Conservation (phyloP, 83 land plant genomes). For the Picea abies region DNA sequence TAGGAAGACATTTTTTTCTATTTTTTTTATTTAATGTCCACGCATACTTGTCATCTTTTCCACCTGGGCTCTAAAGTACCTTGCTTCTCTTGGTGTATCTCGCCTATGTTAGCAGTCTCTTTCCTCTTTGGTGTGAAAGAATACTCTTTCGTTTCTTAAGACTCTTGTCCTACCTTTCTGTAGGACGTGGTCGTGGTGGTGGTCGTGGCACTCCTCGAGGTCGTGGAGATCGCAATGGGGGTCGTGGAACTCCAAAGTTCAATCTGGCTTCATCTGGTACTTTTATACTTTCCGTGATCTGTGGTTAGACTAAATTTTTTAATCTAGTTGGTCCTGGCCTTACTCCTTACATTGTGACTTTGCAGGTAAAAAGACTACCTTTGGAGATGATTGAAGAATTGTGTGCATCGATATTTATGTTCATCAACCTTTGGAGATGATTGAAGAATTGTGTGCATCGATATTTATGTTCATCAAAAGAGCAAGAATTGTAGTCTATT, state of each 20-base stretch:
- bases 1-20: too few species aligned
- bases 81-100: background rate
- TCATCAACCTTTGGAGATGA: background rate
- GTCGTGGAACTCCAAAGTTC: background rate
- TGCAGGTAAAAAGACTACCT: conserved; percentile 11
- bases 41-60: too few species aligned
- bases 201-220: background rate
- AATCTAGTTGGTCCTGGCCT: background rate
- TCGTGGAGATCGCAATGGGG: conserved; percentile 7
- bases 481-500: background rate
- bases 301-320: background rate
- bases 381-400: conserved; percentile 2
- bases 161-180: background rate
- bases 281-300: background rate
- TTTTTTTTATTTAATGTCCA: too few species aligned
- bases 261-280: background rate
- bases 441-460: background rate
- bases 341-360: background rate
- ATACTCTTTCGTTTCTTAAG: too few species aligned
- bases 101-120: background rate
- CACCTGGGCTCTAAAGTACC: background rate
- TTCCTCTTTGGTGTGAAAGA: background rate
- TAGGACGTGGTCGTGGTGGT: background rate
- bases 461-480: background rate
- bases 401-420: background rate